Conservation (phyloP, 805 yeast species). For the Teunomyces tritomae region DNA sequence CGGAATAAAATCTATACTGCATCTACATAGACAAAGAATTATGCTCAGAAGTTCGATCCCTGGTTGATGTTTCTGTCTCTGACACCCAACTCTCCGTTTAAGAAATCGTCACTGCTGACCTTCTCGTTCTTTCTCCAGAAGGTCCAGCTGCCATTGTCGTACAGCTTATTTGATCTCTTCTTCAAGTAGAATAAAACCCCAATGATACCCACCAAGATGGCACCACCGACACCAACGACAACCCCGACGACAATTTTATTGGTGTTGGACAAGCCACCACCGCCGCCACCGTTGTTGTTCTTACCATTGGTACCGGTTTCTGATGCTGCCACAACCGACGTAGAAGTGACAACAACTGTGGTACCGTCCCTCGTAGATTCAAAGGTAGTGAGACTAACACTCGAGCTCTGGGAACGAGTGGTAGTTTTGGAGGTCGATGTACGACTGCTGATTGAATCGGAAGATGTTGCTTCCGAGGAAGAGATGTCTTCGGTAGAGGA, state of each 20-base stretch:
- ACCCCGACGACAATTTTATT: slow-evolving; percentile 47
- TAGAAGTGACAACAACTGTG: slow-evolving; percentile 40
- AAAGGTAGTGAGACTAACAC: slow-evolving; percentile 21
- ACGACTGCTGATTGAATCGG: neutral
- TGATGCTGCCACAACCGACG: slow-evolving; percentile 25
- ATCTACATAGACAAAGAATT: neutral
- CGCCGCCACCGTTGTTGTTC: slow-evolving; percentile 13
- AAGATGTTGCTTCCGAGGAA: neutral
- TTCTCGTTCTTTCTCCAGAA: slow-evolving; percentile 48
- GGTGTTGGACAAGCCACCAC: slow-evolving; percentile 40
- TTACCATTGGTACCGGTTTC: slow-evolving; percentile 17
- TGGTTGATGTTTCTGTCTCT: slow-evolving; percentile 47
- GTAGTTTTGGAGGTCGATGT: slow-evolving; percentile 1
- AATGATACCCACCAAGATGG: slow-evolving; percentile 34
- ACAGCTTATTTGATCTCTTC: slow-evolving; percentile 29
- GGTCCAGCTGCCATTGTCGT: slow-evolving; percentile 39
- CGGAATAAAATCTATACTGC: neutral
- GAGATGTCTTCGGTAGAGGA: neutral
- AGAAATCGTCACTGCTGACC: slow-evolving; percentile 38
- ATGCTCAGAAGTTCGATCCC: slow-evolving; percentile 39
- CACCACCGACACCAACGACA: slow-evolving; percentile 47
- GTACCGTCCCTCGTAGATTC: slow-evolving; percentile 34
- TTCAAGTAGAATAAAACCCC: slow-evolving; percentile 34
- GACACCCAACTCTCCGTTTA: slow-evolving; percentile 46
- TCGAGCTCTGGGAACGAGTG: neutral